Evolutionary conservation across 2,329 filamentous ascomycete species (phyloP).

Genomic region (Diaporthe sp.): DNA sequence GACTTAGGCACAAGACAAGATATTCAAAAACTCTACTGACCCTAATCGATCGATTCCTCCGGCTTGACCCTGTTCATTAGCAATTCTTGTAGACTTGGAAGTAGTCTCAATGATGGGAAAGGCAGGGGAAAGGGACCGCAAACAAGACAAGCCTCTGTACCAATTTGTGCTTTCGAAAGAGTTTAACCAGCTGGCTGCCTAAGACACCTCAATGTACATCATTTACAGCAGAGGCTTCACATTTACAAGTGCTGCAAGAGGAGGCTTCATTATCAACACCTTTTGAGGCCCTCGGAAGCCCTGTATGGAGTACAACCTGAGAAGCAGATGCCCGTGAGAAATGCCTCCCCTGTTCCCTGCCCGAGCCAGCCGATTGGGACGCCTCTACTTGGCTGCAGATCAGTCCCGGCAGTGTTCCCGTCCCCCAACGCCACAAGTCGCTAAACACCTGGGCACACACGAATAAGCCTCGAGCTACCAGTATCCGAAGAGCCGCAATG

Average conservation of each 20-base stretch:
- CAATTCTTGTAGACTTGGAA: neutral
- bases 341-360: neutral
- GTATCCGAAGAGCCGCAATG: conserved; percentile 26
- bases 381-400: conserved; percentile 26
- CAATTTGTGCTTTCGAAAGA: neutral
- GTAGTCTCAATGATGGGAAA: neutral
- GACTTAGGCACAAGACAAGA: neutral
- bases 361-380: conserved; percentile 22
- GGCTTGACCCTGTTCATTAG: neutral
- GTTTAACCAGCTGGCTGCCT: neutral
- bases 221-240: neutral
- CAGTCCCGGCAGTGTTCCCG: conserved; percentile 17
- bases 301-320: neutral
- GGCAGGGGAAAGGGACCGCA: neutral
- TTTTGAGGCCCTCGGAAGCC: neutral
- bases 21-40: neutral
- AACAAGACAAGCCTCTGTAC: neutral
- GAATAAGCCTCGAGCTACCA: conserved; percentile 11
- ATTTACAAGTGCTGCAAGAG: neutral
- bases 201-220: too few species aligned
- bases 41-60: neutral
- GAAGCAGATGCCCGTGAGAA: neutral
- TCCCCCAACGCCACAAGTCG: conserved; percentile 14
- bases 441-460: neutral
- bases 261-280: neutral